phyloP scores from a whole-genome alignment of 2,329 filamentous ascomycete species.

The Fusarium cicatricum region DNA sequence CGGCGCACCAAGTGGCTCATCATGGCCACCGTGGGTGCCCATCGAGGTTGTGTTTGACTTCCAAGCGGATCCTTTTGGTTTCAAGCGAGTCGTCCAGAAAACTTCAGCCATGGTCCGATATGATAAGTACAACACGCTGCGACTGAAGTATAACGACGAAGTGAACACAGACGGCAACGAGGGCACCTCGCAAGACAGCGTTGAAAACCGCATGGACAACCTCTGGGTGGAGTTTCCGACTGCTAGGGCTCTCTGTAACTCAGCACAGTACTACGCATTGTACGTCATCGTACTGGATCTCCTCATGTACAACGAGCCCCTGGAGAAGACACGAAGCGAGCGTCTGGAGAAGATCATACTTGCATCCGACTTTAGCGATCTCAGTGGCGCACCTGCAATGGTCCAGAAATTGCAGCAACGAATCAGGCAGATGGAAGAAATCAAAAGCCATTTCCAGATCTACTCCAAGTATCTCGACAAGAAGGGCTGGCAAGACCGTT shows the following conservation, averaged over 20 bases:
- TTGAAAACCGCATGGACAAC: conserved; percentile 89
- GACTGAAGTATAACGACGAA: conserved; percentile 96
- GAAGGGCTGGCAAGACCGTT: conserved; percentile 88
- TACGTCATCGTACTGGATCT: conserved; percentile 98
- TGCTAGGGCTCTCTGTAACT: conserved; percentile 94
- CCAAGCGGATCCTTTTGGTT: conserved; percentile 92
- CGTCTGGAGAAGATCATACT: conserved; percentile 98
- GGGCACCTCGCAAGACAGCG: conserved; percentile 60
- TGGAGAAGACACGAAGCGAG: conserved; percentile 97
- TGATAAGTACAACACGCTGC: conserved; percentile 97
- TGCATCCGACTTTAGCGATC: conserved; percentile 96
- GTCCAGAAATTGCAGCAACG: conserved; percentile 90
- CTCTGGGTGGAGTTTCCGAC: conserved; percentile 97
- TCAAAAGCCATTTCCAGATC: conserved; percentile 95
- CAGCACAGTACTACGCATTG: conserved; percentile 95
- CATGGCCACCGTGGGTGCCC: conserved; percentile 98
- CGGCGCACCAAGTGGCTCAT: conserved; percentile 81
- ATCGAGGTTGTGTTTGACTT: conserved; percentile 99
- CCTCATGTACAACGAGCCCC: conserved; percentile 92
- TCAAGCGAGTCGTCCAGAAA: conserved; percentile 95
- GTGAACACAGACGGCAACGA: conserved; percentile 72
- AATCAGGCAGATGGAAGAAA: conserved; percentile 92
- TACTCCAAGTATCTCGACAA: conserved; percentile 87
- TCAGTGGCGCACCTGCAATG: conserved; percentile 92
- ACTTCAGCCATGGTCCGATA: conserved; percentile 94